These are phyloP conservation scores for Marasmius tenuissimus DNA, from an alignment of 1,284 basidiomycete genomes.

Conservation along the genomic window DNA sequence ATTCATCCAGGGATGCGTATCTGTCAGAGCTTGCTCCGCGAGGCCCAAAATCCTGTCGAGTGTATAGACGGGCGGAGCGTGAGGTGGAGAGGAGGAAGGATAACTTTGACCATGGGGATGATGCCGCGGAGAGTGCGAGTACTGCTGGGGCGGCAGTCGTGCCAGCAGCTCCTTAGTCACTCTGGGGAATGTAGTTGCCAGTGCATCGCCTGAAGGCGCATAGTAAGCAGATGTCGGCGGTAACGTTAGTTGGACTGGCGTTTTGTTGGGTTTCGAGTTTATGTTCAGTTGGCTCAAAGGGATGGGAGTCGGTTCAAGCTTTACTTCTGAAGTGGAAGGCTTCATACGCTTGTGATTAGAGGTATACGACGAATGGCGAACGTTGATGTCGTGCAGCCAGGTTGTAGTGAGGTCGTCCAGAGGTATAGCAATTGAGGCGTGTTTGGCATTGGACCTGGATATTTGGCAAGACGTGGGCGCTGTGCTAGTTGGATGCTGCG, in stretches of 20 bases:
- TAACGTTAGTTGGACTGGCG: not conserved
- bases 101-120: not conserved
- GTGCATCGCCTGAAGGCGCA: not conserved
- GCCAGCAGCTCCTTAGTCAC: constrained; percentile 3
- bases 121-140: not conserved
- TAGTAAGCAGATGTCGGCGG: not conserved
- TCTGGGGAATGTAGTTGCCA: not conserved
- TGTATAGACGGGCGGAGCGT: not conserved
- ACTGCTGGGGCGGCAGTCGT: constrained; percentile 9
- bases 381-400: constrained; percentile 55
- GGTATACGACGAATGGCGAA: constrained; percentile 3
- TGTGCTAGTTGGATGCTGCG: constrained; percentile 21
- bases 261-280: not conserved
- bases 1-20: constrained; percentile 17
- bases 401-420: constrained; percentile 56
- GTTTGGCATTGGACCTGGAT: constrained; percentile 28
- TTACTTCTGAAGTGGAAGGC: not conserved
- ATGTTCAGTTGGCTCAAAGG: not conserved
- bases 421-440: constrained; percentile 54
- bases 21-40: constrained; percentile 12
- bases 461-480: not conserved
- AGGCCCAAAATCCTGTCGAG: constrained; percentile 7
- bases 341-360: not conserved
- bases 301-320: not conserved
- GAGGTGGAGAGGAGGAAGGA: constrained; percentile 1